Evolutionary conservation across 768 basidiomycete genomes (phyloP).

Genomic region (Coprinopsis strossmayeri): DNA sequence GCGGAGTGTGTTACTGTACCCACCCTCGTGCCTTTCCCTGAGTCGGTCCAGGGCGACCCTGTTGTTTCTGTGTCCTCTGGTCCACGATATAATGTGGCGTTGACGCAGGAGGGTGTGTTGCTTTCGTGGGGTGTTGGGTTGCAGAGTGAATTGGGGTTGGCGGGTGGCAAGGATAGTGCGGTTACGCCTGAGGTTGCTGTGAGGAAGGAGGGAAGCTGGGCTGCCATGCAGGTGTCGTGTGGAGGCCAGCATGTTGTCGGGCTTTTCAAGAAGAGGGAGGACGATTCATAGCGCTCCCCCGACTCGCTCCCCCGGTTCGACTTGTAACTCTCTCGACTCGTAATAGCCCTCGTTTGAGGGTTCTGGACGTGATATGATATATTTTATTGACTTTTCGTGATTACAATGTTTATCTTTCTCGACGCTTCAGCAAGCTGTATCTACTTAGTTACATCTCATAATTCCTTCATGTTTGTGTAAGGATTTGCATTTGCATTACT

Average conservation of each 20-base stretch:
- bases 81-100: constrained; percentile 5
- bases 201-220: not conserved
- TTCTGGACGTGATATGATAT: not conserved
- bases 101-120: not conserved
- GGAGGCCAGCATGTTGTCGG: constrained; percentile 7
- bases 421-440: too few species aligned
- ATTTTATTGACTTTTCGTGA: not conserved
- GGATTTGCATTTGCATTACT: too few species aligned
- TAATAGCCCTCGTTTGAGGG: not conserved
- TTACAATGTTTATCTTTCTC: too few species aligned
- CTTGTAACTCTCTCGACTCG: not conserved
- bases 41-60: not conserved
- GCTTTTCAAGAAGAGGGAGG: constrained; percentile 3
- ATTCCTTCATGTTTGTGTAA: too few species aligned
- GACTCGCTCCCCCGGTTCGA: not conserved
- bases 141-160: constrained; percentile 4
- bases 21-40: constrained; percentile 1
- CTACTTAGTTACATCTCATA: too few species aligned
- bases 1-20: not conserved
- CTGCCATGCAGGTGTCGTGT: constrained; percentile 2
- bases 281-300: not conserved
- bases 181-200: constrained; percentile 3
- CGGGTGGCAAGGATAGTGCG: not conserved
- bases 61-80: constrained; percentile 1
- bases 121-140: constrained; percentile 6